Evolutionary conservation across 2,329 filamentous ascomycete genomes (phyloP).

Genomic region (Penicillium janthinellum): DNA sequence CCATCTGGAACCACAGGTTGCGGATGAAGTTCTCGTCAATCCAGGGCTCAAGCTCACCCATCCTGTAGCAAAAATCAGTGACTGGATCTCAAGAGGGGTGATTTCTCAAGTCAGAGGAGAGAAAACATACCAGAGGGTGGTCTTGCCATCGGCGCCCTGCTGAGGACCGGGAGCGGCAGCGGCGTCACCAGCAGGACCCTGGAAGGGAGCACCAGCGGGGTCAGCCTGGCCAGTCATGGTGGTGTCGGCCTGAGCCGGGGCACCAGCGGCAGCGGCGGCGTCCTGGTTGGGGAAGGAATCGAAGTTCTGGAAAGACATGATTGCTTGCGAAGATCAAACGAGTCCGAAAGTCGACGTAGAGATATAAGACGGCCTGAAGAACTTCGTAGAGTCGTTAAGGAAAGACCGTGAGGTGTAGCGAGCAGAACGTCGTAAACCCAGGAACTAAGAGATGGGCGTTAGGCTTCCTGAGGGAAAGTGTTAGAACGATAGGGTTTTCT

Average conservation of each 20-base stretch:
- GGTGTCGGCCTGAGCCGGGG: conserved; percentile 53
- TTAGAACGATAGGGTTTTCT: conserved; percentile 12
- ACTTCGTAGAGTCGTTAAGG: conserved; percentile 47
- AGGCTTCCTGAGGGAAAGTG: conserved; percentile 27
- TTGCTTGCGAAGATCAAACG: conserved; percentile 43
- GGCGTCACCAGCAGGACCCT: conserved; percentile 50
- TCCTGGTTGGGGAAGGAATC: conserved; percentile 65
- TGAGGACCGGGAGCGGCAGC: conserved; percentile 49
- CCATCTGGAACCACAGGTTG: conserved; percentile 90
- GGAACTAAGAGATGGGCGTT: conserved; percentile 28
- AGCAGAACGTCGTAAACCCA: conserved; percentile 34
- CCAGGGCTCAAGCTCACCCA: conserved; percentile 98
- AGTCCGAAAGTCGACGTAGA: conserved; percentile 29
- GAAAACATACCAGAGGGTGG: conserved; percentile 55
- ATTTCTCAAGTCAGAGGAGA: not conserved
- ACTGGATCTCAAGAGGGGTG: not conserved
- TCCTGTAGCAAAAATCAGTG: conserved; percentile 60
- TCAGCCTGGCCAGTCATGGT: conserved; percentile 62
- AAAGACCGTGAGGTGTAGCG: conserved; percentile 38
- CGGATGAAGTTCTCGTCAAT: conserved; percentile 99
- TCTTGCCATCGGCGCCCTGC: conserved; percentile 57
- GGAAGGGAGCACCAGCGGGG: conserved; percentile 54
- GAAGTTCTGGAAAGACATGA: conserved; percentile 66
- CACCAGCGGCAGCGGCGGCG: conserved; percentile 55
- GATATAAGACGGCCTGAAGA: conserved; percentile 38